phyloP scores from a whole-genome alignment of 2,329 filamentous ascomycete species.

The Clarireedia paspali region DNA sequence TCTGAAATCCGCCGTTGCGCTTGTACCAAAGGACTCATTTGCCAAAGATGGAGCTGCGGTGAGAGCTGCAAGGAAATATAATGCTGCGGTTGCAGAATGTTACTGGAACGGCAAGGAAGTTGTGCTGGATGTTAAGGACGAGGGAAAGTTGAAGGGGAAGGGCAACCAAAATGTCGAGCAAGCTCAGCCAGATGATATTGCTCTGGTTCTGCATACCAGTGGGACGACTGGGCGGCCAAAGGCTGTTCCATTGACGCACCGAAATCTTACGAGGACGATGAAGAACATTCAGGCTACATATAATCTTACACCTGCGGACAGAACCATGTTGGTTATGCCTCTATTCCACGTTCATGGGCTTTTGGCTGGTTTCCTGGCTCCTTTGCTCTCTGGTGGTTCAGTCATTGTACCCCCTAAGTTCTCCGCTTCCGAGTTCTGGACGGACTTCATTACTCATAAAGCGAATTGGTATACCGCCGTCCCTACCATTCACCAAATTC shows the following conservation, averaged over 20 bases:
- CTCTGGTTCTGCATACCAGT: constrained; percentile 75
- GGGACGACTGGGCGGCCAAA: constrained; percentile 82
- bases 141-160: constrained; percentile 54
- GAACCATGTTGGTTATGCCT: constrained; percentile 84
- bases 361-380: constrained; percentile 72
- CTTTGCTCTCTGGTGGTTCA: constrained; percentile 67
- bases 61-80: constrained; percentile 68
- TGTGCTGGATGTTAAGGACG: constrained; percentile 69
- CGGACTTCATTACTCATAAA: constrained; percentile 61
- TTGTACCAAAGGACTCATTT: constrained; percentile 67
- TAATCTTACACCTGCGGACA: constrained; percentile 59
- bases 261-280: constrained; percentile 77
- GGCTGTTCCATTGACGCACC: constrained; percentile 74
- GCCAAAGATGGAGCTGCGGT: constrained; percentile 62
- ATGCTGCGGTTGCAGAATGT: constrained; percentile 78
- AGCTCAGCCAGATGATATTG: constrained; percentile 69
- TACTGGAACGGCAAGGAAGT: constrained; percentile 70
- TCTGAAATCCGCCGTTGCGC: constrained; percentile 67
- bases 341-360: constrained; percentile 89
- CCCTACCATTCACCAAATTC: constrained; percentile 87
- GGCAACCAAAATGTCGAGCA: constrained; percentile 39
- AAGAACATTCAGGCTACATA: constrained; percentile 76
- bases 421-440: constrained; percentile 78
- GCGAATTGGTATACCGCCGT: constrained; percentile 92
- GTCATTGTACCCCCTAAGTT: constrained; percentile 73